These are phyloP conservation scores for Clitopilus hobsonii DNA, from an alignment of 768 basidiomycete species.

Conservation along the genomic window DNA sequence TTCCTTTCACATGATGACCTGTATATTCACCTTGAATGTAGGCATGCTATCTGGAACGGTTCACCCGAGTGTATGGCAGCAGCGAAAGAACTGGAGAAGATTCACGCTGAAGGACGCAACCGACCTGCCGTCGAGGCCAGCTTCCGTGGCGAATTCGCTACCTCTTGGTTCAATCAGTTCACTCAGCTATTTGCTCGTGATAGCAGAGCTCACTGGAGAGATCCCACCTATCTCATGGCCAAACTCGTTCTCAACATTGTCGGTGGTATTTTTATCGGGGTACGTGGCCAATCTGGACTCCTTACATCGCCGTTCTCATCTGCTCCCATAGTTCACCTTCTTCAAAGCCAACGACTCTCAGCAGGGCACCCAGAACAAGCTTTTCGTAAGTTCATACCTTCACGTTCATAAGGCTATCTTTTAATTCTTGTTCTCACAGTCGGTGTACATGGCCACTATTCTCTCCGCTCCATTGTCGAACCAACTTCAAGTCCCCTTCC, in stretches of 20 bases:
- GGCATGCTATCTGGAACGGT: conserved; percentile 36
- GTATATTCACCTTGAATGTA: conserved; percentile 8
- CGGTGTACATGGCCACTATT: conserved; percentile 56
- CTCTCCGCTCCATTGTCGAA: conserved; percentile 49
- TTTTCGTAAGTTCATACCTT: conserved; percentile 46
- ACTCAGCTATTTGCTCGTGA: conserved; percentile 39
- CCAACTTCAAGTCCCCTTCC: conserved; percentile 61
- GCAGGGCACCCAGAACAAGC: conserved; percentile 59
- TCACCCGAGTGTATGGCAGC: conserved; percentile 31
- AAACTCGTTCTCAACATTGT: conserved; percentile 54
- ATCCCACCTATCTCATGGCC: conserved; percentile 56
- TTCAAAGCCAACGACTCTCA: conserved; percentile 49
- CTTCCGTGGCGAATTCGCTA: conserved; percentile 42
- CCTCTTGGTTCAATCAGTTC: conserved; percentile 48
- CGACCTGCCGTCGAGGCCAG: conserved; percentile 32
- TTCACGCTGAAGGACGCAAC: conserved; percentile 48
- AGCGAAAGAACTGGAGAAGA: conserved; percentile 34
- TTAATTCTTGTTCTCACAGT: conserved; percentile 22
- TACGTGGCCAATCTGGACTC: conserved; percentile 18
- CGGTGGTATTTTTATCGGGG: conserved; percentile 50
- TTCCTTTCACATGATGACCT: conserved; percentile 28
- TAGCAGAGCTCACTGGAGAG: conserved; percentile 45
- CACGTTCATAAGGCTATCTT: background rate
- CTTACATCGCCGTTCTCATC: conserved; percentile 5
- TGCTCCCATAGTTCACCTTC: conserved; percentile 46